Evolutionary conservation across 345 rosid genomes (phyloP).

Genomic region (Corchorus capsularis): DNA sequence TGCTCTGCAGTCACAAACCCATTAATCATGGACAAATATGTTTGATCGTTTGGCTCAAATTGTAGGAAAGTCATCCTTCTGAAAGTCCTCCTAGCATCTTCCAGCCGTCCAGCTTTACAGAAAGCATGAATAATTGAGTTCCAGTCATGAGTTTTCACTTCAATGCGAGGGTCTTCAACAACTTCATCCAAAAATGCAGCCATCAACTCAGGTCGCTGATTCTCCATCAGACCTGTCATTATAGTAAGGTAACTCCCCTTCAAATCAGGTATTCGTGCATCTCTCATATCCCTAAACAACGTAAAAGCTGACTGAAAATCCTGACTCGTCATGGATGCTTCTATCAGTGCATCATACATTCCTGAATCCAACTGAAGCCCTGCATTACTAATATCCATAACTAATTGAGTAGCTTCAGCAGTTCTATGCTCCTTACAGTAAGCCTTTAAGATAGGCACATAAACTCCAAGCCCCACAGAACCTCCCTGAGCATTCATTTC

Average conservation of each 20-base stretch:
- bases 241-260: constrained; percentile 83
- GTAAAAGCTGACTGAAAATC: constrained; percentile 92
- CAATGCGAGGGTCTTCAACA: constrained; percentile 85
- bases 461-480: constrained; percentile 73
- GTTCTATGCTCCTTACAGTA: constrained; percentile 79
- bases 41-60: constrained; percentile 84
- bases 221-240: constrained; percentile 87
- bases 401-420: constrained; percentile 92
- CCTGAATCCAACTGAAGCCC: constrained; percentile 72
- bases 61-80: constrained; percentile 85
- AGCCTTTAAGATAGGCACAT: constrained; percentile 80
- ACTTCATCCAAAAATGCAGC: constrained; percentile 92
- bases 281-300: constrained; percentile 90
- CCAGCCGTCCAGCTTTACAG: constrained; percentile 81
- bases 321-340: constrained; percentile 88
- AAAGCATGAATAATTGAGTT: constrained; percentile 95
- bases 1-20: constrained; percentile 78
- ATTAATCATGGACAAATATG: constrained; percentile 81
- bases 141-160: constrained; percentile 95
- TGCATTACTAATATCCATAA: constrained; percentile 64
- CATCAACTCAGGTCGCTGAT: constrained; percentile 79
- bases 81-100: constrained; percentile 85
- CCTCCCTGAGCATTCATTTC: constrained; percentile 75
- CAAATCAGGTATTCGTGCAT: constrained; percentile 55
- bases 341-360: constrained; percentile 64